phyloP scores from a whole-genome alignment of 176 grass and related monocot genomes.

The Pontederia crassipes region DNA sequence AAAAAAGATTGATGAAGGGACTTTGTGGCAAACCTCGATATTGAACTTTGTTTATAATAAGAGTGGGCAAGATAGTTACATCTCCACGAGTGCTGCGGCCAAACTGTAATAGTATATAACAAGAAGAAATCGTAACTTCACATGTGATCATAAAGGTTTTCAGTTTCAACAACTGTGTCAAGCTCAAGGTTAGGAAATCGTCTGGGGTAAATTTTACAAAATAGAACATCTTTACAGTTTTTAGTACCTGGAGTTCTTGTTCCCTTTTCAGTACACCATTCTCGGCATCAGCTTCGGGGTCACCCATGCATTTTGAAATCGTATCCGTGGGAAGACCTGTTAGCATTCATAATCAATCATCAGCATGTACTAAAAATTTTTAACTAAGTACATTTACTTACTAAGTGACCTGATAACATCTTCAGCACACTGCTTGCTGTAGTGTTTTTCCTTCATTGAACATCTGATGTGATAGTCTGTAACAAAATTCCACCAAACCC shows the following conservation, averaged over 20 bases:
- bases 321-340: slow-evolving; percentile 45
- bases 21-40: slow-evolving; percentile 40
- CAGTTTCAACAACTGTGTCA: background rate
- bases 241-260: slow-evolving; percentile 54
- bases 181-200: background rate
- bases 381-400: background rate
- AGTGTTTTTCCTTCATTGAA: slow-evolving; percentile 68
- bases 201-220: too few relatives aligned
- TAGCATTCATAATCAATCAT: background rate
- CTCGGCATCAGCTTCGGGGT: slow-evolving; percentile 51
- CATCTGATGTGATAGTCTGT: slow-evolving; percentile 71
- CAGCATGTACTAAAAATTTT: background rate
- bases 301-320: slow-evolving; percentile 70
- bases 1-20: background rate
- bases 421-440: slow-evolving; percentile 15
- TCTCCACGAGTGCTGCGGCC: slow-evolving; percentile 58
- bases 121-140: background rate
- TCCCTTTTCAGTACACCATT: slow-evolving; percentile 71
- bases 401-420: background rate
- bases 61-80: slow-evolving; percentile 77
- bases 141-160: background rate
- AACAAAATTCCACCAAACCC: slow-evolving; percentile 93
- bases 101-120: slow-evolving; percentile 27
- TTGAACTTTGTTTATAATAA: slow-evolving; percentile 84
- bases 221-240: too few relatives aligned